Evolutionary conservation across 306 rosid species (phyloP).

Genomic region (Mimosa bimucronata): DNA sequence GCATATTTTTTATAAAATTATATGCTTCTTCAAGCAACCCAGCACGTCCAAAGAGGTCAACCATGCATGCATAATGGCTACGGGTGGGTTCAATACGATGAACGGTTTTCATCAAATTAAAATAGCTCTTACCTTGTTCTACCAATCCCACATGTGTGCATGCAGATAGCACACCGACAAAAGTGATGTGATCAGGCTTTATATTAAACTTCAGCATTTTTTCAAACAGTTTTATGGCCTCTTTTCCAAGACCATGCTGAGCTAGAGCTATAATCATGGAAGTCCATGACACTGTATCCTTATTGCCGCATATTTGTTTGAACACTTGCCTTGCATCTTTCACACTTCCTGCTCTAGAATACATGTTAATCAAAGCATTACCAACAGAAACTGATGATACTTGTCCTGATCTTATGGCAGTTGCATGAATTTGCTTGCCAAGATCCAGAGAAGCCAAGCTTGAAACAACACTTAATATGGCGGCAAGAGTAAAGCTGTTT

Average conservation of each 20-base stretch:
- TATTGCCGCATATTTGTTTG: constrained; percentile 44
- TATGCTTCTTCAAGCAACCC: constrained; percentile 88
- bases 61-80: constrained; percentile 84
- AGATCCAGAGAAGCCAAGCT: constrained; percentile 72
- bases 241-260: constrained; percentile 85
- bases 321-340: constrained; percentile 67
- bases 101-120: constrained; percentile 65
- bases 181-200: constrained; percentile 85
- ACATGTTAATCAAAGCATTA: constrained; percentile 83
- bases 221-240: constrained; percentile 81
- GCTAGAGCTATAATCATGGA: constrained; percentile 89
- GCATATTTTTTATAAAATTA: constrained; percentile 61
- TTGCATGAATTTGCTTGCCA: constrained; percentile 85
- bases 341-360: constrained; percentile 83
- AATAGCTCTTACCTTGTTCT: constrained; percentile 68
- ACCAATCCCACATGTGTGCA: constrained; percentile 84
- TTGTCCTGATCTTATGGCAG: constrained; percentile 66
- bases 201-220: constrained; percentile 65
- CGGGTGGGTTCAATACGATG: constrained; percentile 77
- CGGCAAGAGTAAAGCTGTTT: constrained; percentile 75
- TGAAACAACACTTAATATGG: constrained; percentile 72
- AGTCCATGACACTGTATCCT: constrained; percentile 76
- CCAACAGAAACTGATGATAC: constrained; percentile 71
- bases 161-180: constrained; percentile 84
- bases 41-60: constrained; percentile 82